Evolutionary conservation across 768 basidiomycete genomes (phyloP).

Genomic region (Lactarius tabidus): DNA sequence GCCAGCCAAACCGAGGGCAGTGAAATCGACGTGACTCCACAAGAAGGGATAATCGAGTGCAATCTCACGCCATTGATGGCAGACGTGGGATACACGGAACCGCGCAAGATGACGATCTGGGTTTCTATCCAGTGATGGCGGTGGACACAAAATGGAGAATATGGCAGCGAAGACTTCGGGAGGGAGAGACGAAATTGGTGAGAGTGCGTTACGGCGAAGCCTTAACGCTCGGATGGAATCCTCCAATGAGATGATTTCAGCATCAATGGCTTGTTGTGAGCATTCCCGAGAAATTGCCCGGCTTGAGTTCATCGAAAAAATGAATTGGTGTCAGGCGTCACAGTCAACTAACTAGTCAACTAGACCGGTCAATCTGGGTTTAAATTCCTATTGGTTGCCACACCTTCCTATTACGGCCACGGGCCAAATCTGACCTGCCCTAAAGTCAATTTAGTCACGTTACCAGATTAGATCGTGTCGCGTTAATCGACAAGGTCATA

Average conservation of each 20-base stretch:
- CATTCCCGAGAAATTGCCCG: not conserved
- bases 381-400: no score
- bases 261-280: not conserved
- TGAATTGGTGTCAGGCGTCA: no score
- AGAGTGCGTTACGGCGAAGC: no score
- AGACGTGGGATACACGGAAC: not conserved
- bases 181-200: not conserved
- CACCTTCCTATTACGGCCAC: no score
- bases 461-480: no score
- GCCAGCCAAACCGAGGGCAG: not conserved
- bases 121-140: not conserved
- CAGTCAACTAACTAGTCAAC: no score
- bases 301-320: not conserved
- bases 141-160: not conserved
- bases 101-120: not conserved
- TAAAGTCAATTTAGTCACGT: no score
- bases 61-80: not conserved
- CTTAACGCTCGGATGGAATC: no score
- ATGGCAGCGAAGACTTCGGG: not conserved
- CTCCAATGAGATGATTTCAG: not conserved
- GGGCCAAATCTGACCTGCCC: no score
- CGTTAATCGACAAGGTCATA: no score
- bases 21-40: not conserved
- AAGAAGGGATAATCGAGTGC: not conserved
- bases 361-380: no score